Base-by-base conservation (phyloP, 108 stramenopile genomes). In the Fistulifera pelliculosa region DNA sequence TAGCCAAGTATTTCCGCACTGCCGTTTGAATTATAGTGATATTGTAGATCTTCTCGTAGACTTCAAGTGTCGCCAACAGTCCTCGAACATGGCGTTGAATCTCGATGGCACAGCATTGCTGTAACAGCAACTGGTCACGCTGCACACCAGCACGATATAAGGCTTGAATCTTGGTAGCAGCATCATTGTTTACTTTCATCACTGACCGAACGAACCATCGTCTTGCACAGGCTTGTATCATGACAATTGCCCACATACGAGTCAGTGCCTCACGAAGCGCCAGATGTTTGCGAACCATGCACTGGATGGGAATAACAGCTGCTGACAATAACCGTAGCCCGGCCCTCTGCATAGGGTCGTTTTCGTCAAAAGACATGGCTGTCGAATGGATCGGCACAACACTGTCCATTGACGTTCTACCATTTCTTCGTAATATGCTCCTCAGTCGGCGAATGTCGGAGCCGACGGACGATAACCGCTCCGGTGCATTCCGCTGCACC, bases 221-320 rank as follows among this genome's bases (percentile, higher is more conserved):
- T 55, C 90, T 70, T 10, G 71, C 54, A 49, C 64, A 72, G n/a
- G 73, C 52, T 49, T 91, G 90, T 41, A 85, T 73, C 22, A 81
- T 65, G 28, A 91, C 71, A 47, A 85, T 57, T 2, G 79, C 81
- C 66, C 83, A 81, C 77, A 87, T 79, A 42, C 73, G 64, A 52
- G 67, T 71, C 42, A 85, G 56, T 8, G 82, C 77, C 35, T 50
- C 50, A 44, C 76, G 73, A 49, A 71, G 73, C 10, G 83, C 85
- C 12, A 91, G 54, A 56, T 76, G 80, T 27, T 85, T 65, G 35
- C 90, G 79, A 16, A 77, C 73, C 52, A 73, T 70, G 11, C 78
- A 74, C 60, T 91, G 90, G 58, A 91, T 87, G 0, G 85, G 90
- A 62, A 91, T 79, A 0, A 84, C 83, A 22, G 89, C 83, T 11